phyloP scores from a whole-genome alignment of 148 eudicot genomes.

The Suaeda aralocaspica region DNA sequence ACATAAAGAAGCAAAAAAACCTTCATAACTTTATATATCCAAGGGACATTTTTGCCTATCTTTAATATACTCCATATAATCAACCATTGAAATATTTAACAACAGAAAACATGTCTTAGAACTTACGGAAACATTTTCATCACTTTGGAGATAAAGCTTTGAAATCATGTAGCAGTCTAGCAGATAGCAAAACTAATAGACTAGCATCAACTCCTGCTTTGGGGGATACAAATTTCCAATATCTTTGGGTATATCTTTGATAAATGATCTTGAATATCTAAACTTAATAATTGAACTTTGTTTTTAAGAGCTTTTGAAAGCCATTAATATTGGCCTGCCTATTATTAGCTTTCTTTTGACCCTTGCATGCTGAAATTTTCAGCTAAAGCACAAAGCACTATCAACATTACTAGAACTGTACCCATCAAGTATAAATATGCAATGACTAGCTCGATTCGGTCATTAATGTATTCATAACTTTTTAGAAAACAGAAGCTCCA shows the following conservation, averaged over 20 bases:
- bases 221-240: neutral
- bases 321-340: neutral
- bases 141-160: no score
- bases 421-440: no score
- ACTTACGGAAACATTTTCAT: no score
- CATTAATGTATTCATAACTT: neutral
- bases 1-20: neutral
- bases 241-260: neutral
- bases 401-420: no score
- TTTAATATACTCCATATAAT: no score
- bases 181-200: no score
- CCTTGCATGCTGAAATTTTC: neutral
- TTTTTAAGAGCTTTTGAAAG: neutral
- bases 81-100: no score
- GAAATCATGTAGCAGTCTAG: no score
- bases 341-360: neutral
- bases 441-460: neutral
- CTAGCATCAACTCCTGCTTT: no score
- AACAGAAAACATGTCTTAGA: no score
- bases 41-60: neutral
- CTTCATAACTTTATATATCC: constrained; percentile 1
- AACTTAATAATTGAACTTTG: neutral
- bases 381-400: no score
- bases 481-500: neutral
- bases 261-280: neutral